Evolutionary conservation across 2,329 filamentous ascomycete species (phyloP), one percentile per base, ranked within the genome.

Genomic region (Arthrobotrys sphaeroides): DNA sequence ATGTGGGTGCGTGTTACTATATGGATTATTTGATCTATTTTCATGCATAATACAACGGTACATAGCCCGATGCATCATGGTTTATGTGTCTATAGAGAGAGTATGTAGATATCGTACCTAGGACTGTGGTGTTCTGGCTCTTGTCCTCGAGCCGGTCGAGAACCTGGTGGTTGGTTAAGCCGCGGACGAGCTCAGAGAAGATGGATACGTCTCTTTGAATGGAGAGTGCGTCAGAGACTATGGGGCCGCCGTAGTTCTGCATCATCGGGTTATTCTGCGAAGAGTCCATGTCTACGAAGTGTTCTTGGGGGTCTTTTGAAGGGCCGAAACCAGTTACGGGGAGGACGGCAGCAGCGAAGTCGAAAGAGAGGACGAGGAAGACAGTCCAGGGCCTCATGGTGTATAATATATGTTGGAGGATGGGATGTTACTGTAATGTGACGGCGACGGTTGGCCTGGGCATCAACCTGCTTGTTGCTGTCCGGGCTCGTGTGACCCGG

Each of bases 151-250:
- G 55, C 7, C 73, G 69, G 42, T 72, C 42, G 7, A 61, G 3
- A 36, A 72, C 40, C 31, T 55, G 51, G 20, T 55, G 51, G 42
- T 9, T 9, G n/a, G 49, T 36, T 5, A 57, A n/a, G n/a, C 73
- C 73, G 12, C 73, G 73, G 5, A 77, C 51, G 22, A 72, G 47
- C 1, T 72, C 73, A 22, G 73, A 68, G 36, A 77, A 77, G 13
- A 77, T 77, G 24, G 73, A 77, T 22, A 77, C 67, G 33, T 77
- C 73, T 26, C 55, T 64, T 43, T 77, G 73, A 1, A 77, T 55
- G 36, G 73, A 77, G 20, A 77, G 59, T n/a, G 60, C 59, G 31
- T 77, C 73, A 6, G 73, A 77, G 3, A 77, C 61, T 49, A 77
- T 72, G 13, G 73, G 73, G n/a, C n/a, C 51, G 12, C 57, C 57